phyloP scores from a whole-genome alignment of 306 rosid species.

The Mimosa pudica region DNA sequence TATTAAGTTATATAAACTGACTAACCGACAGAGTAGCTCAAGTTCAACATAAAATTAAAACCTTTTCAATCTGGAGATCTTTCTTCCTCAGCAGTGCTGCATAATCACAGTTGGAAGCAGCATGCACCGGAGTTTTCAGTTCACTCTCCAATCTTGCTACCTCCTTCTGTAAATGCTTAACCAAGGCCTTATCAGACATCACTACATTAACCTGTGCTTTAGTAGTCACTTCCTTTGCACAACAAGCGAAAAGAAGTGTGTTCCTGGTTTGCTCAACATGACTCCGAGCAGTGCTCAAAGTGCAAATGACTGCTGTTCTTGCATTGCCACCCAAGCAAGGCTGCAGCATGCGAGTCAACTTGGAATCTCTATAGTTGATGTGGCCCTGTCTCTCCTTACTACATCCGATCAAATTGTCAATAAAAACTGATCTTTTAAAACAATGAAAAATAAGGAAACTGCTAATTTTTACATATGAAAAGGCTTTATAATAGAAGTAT shows the following conservation, averaged over 20 bases:
- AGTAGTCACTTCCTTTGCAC: constrained; percentile 92
- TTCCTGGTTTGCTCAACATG: constrained; percentile 94
- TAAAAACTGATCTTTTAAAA: neutral
- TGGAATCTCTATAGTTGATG: constrained; percentile 92
- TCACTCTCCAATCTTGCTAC: constrained; percentile 89
- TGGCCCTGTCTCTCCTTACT: constrained; percentile 88
- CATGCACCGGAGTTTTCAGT: constrained; percentile 68
- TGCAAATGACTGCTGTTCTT: constrained; percentile 94
- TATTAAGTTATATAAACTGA: neutral
- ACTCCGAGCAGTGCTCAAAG: constrained; percentile 81
- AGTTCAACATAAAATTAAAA: constrained; percentile 28
- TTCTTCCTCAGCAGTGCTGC: constrained; percentile 67
- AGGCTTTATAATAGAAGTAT: neutral
- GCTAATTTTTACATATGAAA: constrained; percentile 1
- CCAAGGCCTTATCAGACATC: constrained; percentile 94
- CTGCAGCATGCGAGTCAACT: constrained; percentile 91
- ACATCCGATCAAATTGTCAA: constrained; percentile 40
- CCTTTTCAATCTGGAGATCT: constrained; percentile 89
- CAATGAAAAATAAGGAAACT: neutral
- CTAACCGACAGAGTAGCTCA: constrained; percentile 10
- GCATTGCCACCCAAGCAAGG: constrained; percentile 92
- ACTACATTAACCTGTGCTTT: constrained; percentile 96
- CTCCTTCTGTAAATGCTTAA: constrained; percentile 86
- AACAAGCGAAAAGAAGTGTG: constrained; percentile 91
- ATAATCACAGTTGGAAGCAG: constrained; percentile 58